A percentile compares a stretch with the other conserved stretches of the same genome.
phyloP scores from a whole-genome alignment of 768 basidiomycete genomes.

The Termitomyces sp. region DNA sequence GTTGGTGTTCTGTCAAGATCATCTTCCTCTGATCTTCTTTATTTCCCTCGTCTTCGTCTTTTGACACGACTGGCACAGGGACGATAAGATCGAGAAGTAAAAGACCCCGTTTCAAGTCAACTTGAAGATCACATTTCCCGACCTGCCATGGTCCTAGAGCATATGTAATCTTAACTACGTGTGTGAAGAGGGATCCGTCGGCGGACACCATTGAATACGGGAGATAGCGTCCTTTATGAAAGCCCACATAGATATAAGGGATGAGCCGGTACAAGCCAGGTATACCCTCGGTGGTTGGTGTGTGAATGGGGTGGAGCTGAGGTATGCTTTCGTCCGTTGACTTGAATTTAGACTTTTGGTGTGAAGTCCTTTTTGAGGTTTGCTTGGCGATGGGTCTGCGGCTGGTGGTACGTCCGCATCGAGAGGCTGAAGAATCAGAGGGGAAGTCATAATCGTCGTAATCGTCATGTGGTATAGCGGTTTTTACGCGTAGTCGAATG shows the following conservation, averaged over 20 bases:
- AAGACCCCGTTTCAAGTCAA: constrained; percentile 12
- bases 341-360: background rate
- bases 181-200: constrained; percentile 18
- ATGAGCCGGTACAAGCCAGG: constrained; percentile 17
- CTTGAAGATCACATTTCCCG: constrained; percentile 8
- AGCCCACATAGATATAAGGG: constrained; percentile 18
- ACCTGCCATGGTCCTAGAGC: background rate
- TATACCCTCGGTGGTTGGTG: constrained; percentile 6
- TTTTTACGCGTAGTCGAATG: constrained; percentile 16
- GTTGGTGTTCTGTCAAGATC: constrained; percentile 25
- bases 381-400: constrained; percentile 6
- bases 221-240: constrained; percentile 10
- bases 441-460: background rate
- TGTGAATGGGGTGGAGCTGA: constrained; percentile 10
- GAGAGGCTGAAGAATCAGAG: background rate
- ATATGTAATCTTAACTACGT: constrained; percentile 19
- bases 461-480: constrained; percentile 10
- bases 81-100: constrained; percentile 12
- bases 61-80: constrained; percentile 1
- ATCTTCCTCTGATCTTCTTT: constrained; percentile 8
- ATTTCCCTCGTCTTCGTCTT: background rate
- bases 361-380: background rate
- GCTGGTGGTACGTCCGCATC: background rate
- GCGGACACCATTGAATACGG: constrained; percentile 11
- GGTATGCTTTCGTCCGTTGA: background rate